A percentile compares a stretch with the other conserved stretches of the same genome.
These are phyloP conservation scores for Angophora floribunda DNA, from an alignment of 345 rosid genomes.

Conservation along the genomic window DNA sequence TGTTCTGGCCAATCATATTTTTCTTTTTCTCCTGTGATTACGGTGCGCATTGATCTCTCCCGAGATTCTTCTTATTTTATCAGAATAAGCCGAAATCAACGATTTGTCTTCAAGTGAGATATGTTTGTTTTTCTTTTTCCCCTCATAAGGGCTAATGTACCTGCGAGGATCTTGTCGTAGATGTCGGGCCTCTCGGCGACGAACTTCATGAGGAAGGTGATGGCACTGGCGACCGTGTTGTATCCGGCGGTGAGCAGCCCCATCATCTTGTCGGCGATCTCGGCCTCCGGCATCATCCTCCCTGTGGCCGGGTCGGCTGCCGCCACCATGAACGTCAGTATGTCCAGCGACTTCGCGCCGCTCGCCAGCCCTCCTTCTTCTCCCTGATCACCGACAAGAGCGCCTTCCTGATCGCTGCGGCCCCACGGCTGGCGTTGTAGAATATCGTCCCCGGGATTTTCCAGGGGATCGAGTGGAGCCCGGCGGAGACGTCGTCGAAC, in stretches of 20 bases:
- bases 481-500: slow-evolving; percentile 25
- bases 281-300: slow-evolving; percentile 26
- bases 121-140: neutral
- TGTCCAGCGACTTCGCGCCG: slow-evolving; percentile 12
- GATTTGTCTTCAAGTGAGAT: neutral
- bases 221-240: slow-evolving; percentile 32
- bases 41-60: neutral
- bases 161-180: slow-evolving; percentile 17
- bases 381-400: slow-evolving; percentile 13
- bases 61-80: neutral
- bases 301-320: slow-evolving; percentile 18
- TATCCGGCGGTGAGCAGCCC: slow-evolving; percentile 44
- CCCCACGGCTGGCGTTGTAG: slow-evolving; percentile 17
- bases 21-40: neutral
- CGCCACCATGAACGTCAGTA: slow-evolving; percentile 17
- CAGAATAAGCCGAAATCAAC: neutral
- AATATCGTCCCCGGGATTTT: slow-evolving; percentile 25
- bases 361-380: slow-evolving; percentile 18
- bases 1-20: neutral
- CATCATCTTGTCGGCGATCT: slow-evolving; percentile 43
- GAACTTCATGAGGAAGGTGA: slow-evolving; percentile 41
- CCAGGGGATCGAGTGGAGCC: slow-evolving; percentile 30
- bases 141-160: neutral
- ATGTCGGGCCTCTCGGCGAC: slow-evolving; percentile 39
- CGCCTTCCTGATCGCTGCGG: slow-evolving; percentile 11